Base-by-base conservation (phyloP, 306 rosid genomes). In the Vicia villosa region DNA sequence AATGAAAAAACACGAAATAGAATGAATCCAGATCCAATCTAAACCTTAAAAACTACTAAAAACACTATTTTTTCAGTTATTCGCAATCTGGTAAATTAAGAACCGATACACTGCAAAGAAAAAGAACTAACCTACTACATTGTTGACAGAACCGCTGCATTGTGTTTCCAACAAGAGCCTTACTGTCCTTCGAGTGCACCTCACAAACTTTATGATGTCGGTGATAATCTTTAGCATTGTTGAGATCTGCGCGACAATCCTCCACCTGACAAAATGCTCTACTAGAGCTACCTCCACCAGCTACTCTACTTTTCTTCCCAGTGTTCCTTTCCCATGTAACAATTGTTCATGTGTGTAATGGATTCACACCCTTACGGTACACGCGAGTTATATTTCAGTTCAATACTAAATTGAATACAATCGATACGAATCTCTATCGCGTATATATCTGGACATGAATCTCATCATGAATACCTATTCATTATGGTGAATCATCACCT, bases 101-200 rank as follows among this genome's bases (percentile, higher is more conserved):
- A 82, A 34, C 30, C 5, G 8, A 71, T 30, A 14, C 17, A 63
- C 77, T 17, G 15, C 36, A 6, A 61, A 34, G 2, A 34, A 34
- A 34, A 34, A 34, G 38, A 70, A 70, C 84, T 74, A 69, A 87
- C 99, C 99, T 84, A 70, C 99, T 94, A 72, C 99, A 94, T 70
- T 94, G 99, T 65, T 94, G 99, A 76, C 99, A 94, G 78, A 94
- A 94, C 32, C 99, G 78, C 76, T 94, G 97, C 99, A 91, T 74
- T 10, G 79, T 76, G 30, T 79, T 89, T 17, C 89, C 96, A 5
- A 94, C 97, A 50, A 79, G 90, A 1, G 99, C 97, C 73, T 70
- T 84, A 72, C 75, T 77, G 10, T 95, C 96, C 87, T 91, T 94
- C 38, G 99, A 89, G 80, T 94, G 99, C 73, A 86, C 62, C 74